phyloP scores from a whole-genome alignment of 2,329 filamentous ascomycete species.

The Fusarium metavorans region DNA sequence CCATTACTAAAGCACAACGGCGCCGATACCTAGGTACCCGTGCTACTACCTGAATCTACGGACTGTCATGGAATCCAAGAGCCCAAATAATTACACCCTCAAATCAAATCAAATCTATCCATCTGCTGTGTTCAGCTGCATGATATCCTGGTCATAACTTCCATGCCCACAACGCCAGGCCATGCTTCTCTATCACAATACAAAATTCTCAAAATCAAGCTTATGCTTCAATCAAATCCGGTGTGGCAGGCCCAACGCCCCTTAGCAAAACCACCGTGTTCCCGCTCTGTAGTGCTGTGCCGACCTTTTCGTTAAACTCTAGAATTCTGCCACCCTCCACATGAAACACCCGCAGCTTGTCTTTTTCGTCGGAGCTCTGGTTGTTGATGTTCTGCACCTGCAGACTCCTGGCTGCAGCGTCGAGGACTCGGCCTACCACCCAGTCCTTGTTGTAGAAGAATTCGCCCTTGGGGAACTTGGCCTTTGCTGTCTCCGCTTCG shows the following conservation, averaged over 20 bases:
- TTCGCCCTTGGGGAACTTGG: slow-evolving; percentile 84
- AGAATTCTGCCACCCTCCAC: slow-evolving; percentile 89
- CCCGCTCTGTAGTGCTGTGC: slow-evolving; percentile 77
- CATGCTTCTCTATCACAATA: slow-evolving; percentile 26
- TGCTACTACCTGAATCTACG: neutral
- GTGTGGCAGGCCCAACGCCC: slow-evolving; percentile 80
- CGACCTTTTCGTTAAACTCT: slow-evolving; percentile 90
- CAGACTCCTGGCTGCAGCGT: slow-evolving; percentile 80
- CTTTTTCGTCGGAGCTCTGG: slow-evolving; percentile 78
- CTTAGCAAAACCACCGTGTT: slow-evolving; percentile 91
- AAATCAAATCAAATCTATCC: neutral
- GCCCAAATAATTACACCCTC: neutral
- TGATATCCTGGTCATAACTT: slow-evolving; percentile 1
- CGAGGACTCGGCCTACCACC: slow-evolving; percentile 87
- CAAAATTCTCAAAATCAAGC: neutral
- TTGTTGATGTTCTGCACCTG: slow-evolving; percentile 91
- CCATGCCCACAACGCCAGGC: slow-evolving; percentile 33
- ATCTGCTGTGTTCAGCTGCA: neutral
- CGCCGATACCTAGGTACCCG: too few relatives aligned
- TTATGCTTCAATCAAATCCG: slow-evolving; percentile 72
- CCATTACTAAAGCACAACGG: too few relatives aligned
- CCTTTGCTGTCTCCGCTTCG: slow-evolving; percentile 84
- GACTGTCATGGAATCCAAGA: neutral
- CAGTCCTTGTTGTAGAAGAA: slow-evolving; percentile 88
- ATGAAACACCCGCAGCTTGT: slow-evolving; percentile 89